Conservation (phyloP, 805 yeast species). For the Wickerhamomyces kurtzmanii region DNA sequence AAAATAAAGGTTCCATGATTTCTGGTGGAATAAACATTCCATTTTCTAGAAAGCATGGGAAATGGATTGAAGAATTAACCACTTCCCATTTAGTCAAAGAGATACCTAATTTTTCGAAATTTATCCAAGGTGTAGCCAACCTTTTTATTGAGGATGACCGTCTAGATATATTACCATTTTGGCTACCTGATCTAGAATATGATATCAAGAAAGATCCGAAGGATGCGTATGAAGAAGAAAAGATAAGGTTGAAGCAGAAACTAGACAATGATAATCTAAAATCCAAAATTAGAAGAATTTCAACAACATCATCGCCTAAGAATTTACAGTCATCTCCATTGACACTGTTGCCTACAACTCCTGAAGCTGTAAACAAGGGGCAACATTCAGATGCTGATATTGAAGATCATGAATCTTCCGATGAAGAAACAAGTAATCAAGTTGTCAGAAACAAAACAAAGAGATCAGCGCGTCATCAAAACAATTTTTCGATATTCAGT, state of each 20-base stretch:
- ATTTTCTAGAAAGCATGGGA: slow-evolving; percentile 38
- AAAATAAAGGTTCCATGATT: slow-evolving; percentile 28
- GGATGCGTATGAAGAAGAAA: slow-evolving; percentile 63
- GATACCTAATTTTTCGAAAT: slow-evolving; percentile 89
- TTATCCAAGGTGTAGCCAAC: slow-evolving; percentile 85
- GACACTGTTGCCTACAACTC: background rate
- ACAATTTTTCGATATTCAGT: background rate
- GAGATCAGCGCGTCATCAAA: background rate
- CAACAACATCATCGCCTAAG: slow-evolving; percentile 2
- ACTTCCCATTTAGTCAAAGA: slow-evolving; percentile 81
- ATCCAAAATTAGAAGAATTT: slow-evolving; percentile 25
- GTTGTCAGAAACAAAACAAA: background rate
- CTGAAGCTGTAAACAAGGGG: slow-evolving; percentile 1
- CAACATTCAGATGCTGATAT: slow-evolving; percentile 30
- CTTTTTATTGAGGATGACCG: slow-evolving; percentile 85
- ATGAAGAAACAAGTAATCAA: slow-evolving; percentile 19
- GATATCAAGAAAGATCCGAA: slow-evolving; percentile 74
- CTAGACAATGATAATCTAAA: slow-evolving; percentile 23
- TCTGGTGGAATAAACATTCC: slow-evolving; percentile 23
- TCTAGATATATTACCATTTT: slow-evolving; percentile 83
- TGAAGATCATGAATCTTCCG: slow-evolving; percentile 50
- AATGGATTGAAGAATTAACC: slow-evolving; percentile 84
- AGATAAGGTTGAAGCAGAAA: slow-evolving; percentile 39
- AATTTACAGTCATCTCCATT: background rate
- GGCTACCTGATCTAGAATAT: slow-evolving; percentile 85